Evolutionary conservation across 371 early-diverging fungal species (phyloP), one percentile per base, ranked within the genome.

Genomic region (Rhizopus stolonifer): DNA sequence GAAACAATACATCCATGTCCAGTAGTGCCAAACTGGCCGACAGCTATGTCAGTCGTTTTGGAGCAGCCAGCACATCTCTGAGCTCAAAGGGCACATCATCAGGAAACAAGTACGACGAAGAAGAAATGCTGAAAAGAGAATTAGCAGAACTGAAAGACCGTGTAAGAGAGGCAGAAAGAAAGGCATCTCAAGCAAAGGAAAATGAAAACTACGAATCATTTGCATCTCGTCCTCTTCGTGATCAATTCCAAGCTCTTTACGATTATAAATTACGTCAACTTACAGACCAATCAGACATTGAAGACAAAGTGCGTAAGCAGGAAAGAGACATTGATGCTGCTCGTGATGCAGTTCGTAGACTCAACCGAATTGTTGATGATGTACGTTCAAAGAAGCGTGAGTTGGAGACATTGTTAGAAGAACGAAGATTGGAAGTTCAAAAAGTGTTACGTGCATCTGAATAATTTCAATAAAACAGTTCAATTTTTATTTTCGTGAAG

Each of bases 311-410:
- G 11, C 67, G 70, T 23, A 71, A 74, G 25, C 78, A 77, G 33
- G 74, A 74, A 34, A 56, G 74, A n/a, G 78, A 77, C 48, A 70
- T 77, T 52, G 74, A 74, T 19, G 72, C 69, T n/a, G 78, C 72
- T n/a, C 62, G 78, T 36, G 74, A 74, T 50, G 72, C 74, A 10
- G 60, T 74, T 2, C 74, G 78, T 54, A 61, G 74, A 25, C 49
- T 74, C 17, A 67, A 69, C 11, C 44, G 72, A n/a, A 71, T 73
- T 49, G 72, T 70, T 14, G 78, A 74, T 29, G 78, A 77, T 50
- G 72, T 72, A 4, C 59, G 78, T 14, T 58, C 64, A 36, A 72
- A 74, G 57, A 74, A 74, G 36, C 64, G 74, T 21, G 78, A 74
- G 49, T 53, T 77, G 32, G 78, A 77, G 22, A 49, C 49, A 9